Evolutionary conservation across 371 early-diverging fungal species (phyloP).

Genomic region (Ordospora pajunii): DNA sequence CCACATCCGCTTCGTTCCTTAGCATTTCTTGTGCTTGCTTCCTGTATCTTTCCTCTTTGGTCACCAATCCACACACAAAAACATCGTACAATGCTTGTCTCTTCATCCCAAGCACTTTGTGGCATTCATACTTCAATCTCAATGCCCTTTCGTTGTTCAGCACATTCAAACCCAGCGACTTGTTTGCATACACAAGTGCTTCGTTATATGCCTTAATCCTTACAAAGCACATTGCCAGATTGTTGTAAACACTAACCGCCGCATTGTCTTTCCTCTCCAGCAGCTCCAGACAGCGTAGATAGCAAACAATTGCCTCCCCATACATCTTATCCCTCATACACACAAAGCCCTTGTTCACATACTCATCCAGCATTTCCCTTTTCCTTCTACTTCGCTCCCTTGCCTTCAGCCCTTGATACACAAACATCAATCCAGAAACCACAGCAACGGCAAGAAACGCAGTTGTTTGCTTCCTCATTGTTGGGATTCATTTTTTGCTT

Average conservation of each 20-base stretch:
- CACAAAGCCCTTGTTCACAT: background rate
- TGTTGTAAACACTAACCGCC: background rate
- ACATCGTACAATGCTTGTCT: background rate
- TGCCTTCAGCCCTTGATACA: background rate
- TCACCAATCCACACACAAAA: background rate
- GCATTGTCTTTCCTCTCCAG: background rate
- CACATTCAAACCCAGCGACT: background rate
- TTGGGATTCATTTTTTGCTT: background rate
- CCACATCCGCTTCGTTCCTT: background rate
- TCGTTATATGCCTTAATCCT: constrained; percentile 7
- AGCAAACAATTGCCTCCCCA: background rate
- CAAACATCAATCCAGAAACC: background rate
- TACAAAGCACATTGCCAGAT: background rate
- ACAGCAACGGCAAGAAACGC: background rate
- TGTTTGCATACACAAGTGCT: background rate
- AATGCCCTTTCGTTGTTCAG: background rate
- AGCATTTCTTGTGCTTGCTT: constrained; percentile 1
- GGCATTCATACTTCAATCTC: constrained; percentile 18
- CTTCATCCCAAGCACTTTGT: background rate
- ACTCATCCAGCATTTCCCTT: background rate
- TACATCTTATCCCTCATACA: background rate
- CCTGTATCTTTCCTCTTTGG: constrained; percentile 1
- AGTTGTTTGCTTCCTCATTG: background rate
- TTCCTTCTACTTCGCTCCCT: background rate
- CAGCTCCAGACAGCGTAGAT: background rate